Evolutionary conservation across 139 green algal genomes (phyloP), one percentile per base, ranked within the genome.

Genomic region (Spirogloea muscicola): DNA sequence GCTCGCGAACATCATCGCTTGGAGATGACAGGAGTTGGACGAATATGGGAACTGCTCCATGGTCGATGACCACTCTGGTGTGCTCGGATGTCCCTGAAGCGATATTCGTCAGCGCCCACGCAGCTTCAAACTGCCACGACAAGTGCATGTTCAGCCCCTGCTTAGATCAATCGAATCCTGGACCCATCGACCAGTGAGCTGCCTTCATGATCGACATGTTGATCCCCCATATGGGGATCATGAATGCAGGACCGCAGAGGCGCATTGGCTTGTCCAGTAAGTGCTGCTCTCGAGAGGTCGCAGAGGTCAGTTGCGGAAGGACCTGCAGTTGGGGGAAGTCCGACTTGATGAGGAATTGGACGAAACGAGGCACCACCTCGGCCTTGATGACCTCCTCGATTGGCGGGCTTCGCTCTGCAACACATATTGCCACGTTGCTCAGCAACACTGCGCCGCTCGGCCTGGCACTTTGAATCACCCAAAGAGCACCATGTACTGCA

Each of bases 51-150:
- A 99, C 93, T 1, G 95, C 92, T 31, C 89, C 88, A 37, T 90
- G 86, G 34, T 98, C 91, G 42, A 99, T 98, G 6, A 99, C 95
- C 48, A 97, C 92, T 43, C 89, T 88, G 7, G 95, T 99, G 83
- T 99, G 92, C 9, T 96, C 93, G 18, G 86, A 93, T 3, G 95
- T 99, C 44, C 95, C 95, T 0, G 89, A 96, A 1, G 95, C 95
- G 27, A 99, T 95, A 80, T 99, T 99, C 36, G 95, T 99, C 1
- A 99, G 84, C 2, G 95, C 95, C 94, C 94, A 99, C 1, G 93
- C 94, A n/a, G 94, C 94, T 77, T 96, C 92, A 61, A 96, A 96
- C 91, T 96, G 86, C 67, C n/a, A 64, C 16, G 25, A 13, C 16
- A 16, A 64, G 25, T 49, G 55, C 16, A 64, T 49, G 29, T 49